Conservation (phyloP, 257 asterid genomes). For the Solanum sparsipilum region DNA sequence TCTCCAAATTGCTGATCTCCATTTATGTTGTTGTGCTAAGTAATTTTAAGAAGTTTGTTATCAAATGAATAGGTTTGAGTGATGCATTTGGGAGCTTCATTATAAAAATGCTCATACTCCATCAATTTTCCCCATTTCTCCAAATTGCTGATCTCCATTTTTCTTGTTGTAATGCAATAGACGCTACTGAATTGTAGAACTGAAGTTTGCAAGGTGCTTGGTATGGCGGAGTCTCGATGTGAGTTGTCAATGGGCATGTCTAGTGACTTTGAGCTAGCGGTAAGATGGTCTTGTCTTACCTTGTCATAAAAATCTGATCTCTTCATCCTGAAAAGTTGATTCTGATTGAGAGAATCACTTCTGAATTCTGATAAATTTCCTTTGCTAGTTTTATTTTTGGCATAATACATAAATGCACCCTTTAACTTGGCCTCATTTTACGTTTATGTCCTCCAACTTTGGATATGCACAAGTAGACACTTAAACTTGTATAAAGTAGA, state of each 20-base stretch:
- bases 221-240: conserved; percentile 44
- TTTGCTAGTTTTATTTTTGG: not conserved
- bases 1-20: not conserved
- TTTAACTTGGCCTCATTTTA: too few species aligned
- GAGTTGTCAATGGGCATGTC: conserved; percentile 98
- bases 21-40: not conserved
- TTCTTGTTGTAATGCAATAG: conserved; percentile 21
- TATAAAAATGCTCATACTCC: not conserved
- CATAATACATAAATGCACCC: too few species aligned
- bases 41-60: not conserved
- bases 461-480: too few species aligned
- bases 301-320: not conserved
- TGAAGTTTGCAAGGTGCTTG: conserved; percentile 68
- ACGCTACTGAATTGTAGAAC: conserved; percentile 57
- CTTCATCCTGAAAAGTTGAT: not conserved
- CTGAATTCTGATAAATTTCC: not conserved
- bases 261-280: conserved; percentile 84
- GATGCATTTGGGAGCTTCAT: not conserved
- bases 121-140: not conserved
- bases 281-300: conserved; percentile 4
- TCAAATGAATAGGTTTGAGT: not conserved
- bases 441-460: too few species aligned
- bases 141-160: not conserved
- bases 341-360: not conserved
- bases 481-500: too few species aligned